Percentiles rank a stretch among this genome's conserved stretches.
Evolutionary conservation across 2,329 filamentous ascomycete genomes (phyloP).

Genomic region (Monascus ruber): DNA sequence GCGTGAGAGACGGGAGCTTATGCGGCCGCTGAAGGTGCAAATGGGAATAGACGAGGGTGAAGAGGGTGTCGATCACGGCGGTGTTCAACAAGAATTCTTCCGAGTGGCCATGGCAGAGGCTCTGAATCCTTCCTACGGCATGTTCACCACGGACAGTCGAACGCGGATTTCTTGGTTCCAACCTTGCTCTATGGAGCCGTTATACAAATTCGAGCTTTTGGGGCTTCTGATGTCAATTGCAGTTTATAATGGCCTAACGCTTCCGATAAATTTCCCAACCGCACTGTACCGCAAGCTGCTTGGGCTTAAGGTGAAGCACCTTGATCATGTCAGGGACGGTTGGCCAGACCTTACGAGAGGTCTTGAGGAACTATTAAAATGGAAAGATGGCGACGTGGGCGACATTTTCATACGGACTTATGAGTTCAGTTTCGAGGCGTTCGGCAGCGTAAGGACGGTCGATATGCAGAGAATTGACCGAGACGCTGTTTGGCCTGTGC

Average conservation of each 20-base stretch:
- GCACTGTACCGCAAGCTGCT: constrained; percentile 75
- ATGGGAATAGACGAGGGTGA: constrained; percentile 74
- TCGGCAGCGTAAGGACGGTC: constrained; percentile 42
- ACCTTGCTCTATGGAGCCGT: constrained; percentile 66
- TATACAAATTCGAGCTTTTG: constrained; percentile 83
- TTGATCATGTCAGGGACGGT: constrained; percentile 71
- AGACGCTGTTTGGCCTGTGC: constrained; percentile 22
- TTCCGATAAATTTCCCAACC: constrained; percentile 79
- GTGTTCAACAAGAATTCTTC: constrained; percentile 95
- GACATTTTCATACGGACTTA: constrained; percentile 78
- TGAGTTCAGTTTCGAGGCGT: constrained; percentile 62
- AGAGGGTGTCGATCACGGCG: constrained; percentile 84
- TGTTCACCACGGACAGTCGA: constrained; percentile 64
- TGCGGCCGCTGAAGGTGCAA: constrained; percentile 78
- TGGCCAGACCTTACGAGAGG: constrained; percentile 75
- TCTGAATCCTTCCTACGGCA: constrained; percentile 62
- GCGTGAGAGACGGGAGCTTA: constrained; percentile 66
- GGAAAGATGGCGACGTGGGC: constrained; percentile 69
- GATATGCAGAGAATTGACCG: constrained; percentile 39
- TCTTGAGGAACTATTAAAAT: constrained; percentile 60
- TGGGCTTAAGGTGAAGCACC: constrained; percentile 53
- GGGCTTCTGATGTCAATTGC: constrained; percentile 82
- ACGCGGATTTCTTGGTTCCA: constrained; percentile 83
- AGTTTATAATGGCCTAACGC: constrained; percentile 81
- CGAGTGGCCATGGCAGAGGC: constrained; percentile 69